Base-by-base conservation (phyloP, 2,329 filamentous ascomycete genomes). In the Orbilia javanica region DNA sequence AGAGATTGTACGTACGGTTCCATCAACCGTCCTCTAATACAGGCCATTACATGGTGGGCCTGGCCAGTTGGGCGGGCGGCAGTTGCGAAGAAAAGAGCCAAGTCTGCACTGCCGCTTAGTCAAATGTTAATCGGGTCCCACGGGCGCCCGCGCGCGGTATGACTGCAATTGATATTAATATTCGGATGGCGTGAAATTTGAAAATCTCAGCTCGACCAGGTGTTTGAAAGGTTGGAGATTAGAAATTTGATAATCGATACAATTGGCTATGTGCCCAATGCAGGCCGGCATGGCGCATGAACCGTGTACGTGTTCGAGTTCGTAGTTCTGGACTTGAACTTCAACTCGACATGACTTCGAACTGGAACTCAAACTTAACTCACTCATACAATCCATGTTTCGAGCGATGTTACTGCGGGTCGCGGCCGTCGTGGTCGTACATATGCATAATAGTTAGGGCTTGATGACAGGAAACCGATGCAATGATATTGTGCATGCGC, bases 51-150 rank as follows among this genome's bases (percentile, higher is more conserved):
- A 44, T 44, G 46, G 46, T 50, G 46, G 46, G 46, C 46, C 46
- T 50, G 42, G 42, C 15, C n/a, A 44, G 39, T 44, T 20, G 20
- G 42, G 46, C 29, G 52, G 31, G 52, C 52, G 52, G 52, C 31
- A 57, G 52, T 57, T 57, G 52, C 7, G n/a, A 39, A 39, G 11
- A 13, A 39, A 44, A 44, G 22, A 36, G 52, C 52, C 52, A 57
- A 57, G 52, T 44, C 25, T 53, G 50, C 50, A 53, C 50, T 53
- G 50, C 50, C 50, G 50, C 50, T 53, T 18, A 53, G 15, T 31
- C 25, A 53, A 44, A 44, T 44, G 42, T 20, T 44, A 44, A 8
- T 31, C 25, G 25, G 27, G 50, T 31, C 25, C 50, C 25, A 27
- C 15, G 50, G 27, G 8, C 25, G 50, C 27, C 25, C 42, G 42